These are phyloP conservation scores for Ceriops tagal DNA, from an alignment of 345 rosid species.

Conservation along the genomic window DNA sequence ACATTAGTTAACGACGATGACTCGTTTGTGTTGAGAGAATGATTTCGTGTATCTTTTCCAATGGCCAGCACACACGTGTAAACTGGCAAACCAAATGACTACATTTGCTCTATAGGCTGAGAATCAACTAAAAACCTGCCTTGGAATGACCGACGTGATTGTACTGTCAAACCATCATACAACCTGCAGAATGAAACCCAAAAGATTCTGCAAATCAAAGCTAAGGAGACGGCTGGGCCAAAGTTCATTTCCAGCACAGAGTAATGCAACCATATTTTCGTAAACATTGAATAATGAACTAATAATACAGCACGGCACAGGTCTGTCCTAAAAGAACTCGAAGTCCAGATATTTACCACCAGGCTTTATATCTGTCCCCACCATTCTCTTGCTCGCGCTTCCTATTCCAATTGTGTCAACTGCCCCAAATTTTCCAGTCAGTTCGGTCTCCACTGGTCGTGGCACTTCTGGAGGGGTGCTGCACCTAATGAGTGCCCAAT, in stretches of 20 bases:
- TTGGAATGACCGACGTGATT: no score
- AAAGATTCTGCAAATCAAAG: slow-evolving; percentile 8
- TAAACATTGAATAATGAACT: slow-evolving; percentile 20
- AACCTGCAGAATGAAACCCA: background rate
- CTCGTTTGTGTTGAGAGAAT: no score
- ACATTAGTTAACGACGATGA: no score
- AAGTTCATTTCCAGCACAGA: slow-evolving; percentile 15
- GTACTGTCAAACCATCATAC: background rate
- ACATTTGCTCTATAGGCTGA: no score
- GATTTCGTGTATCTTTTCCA: no score
- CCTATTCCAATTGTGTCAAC: slow-evolving; percentile 66
- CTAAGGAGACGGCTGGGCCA: background rate
- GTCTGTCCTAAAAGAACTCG: slow-evolving; percentile 68
- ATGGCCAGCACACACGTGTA: no score
- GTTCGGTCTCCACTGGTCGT: slow-evolving; percentile 64
- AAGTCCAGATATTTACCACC: slow-evolving; percentile 95
- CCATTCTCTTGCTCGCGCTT: slow-evolving; percentile 65
- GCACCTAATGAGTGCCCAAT: slow-evolving; percentile 96
- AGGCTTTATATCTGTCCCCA: slow-evolving; percentile 62
- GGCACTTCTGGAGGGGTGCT: slow-evolving; percentile 98
- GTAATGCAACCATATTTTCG: slow-evolving; percentile 8
- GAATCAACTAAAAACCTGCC: no score
- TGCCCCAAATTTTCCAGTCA: slow-evolving; percentile 53
- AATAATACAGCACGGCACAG: no score
- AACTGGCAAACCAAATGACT: no score